Base-by-base conservation (phyloP, 2,329 filamentous ascomycete species). In the Knufia fluminis region DNA sequence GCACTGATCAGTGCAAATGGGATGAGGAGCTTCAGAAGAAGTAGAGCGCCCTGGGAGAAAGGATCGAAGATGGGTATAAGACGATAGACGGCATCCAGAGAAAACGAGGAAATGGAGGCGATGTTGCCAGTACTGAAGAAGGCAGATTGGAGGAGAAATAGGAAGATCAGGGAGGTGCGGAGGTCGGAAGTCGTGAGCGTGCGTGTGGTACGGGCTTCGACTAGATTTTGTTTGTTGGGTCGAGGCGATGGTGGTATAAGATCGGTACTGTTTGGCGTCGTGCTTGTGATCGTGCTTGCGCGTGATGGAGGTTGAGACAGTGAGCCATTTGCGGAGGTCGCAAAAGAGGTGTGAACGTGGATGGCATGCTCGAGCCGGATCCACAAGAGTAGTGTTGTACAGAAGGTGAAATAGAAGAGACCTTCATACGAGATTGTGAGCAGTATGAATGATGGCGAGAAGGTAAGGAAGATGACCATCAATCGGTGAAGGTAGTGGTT, bases 41-140 rank as follows among this genome's bases (percentile, higher is more conserved):
- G 75, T 1, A 98, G 76, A 0, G 89, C 87, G 23, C 83, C 86
- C 67, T 98, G 94, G 1, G 83, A 85, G 65, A 97, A 94, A 9
- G 92, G 92, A 62, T 91, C 87, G 66, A 98, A 98, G 53, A 98
- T 73, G 3, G 92, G 92, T 44, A 97, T 77, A 4, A 98, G 79
- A 1, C 92, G 83, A 64, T 75, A 79, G 4, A 98, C 92, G 60
- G 86, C 90, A 51, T 97, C 92, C 35, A 98, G 74, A 54, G 86
- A 94, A 71, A 98, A 98, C 1, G 88, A 86, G 14, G 90, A 94
- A 49, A 98, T 71, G 0, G 91, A 96, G 1, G 92, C 92, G 51
- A 98, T 81, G 69, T 98, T 98, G 55, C 92, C 92, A 0, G 91
- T 97, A 69, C 83, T 87, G 76, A 97, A 98, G 68, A 98, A 98